Evolutionary conservation across 2,329 filamentous ascomycete genomes (phyloP), one percentile per base, ranked within the genome.

Genomic region (Ceratocystis cacaofunesta): DNA sequence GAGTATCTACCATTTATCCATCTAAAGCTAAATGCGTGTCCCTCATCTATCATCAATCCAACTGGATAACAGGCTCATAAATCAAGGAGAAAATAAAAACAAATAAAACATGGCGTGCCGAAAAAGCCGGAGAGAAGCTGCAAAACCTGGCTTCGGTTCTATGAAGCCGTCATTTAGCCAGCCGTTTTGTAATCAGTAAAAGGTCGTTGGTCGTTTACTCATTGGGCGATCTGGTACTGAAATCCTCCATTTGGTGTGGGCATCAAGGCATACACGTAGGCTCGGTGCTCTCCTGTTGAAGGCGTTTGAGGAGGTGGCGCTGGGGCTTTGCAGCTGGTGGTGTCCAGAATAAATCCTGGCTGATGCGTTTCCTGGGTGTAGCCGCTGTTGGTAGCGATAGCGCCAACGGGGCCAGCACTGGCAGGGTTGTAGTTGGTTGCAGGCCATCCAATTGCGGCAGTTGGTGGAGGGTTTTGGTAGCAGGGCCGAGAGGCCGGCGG

Each of bases 191-290:
- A 63, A 7, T 0, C 10, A 22, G 32, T 32, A 22, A 63, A 55
- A 55, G 17, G 15, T 2, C 8, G 28, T 28, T 28, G 28, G 5
- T 28, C 28, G 28, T 5, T 5, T 5, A 5, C 41, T 66, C 17
- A 66, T 32, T 66, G 58, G 6, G 30, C 46, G 8, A 57, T 60
- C 19, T 62, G 63, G 46, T 66, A 66, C 46, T 57, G 58, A 28
- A 62, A 19, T n/a, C 60, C 60, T 1, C 64, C 64, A 41, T 66
- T 57, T 22, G 57, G 22, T 15, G 44, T 66, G 7, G 58, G 58
- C 58, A 66, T 25, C 19, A 66, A 19, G 17, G 60, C 22, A 41
- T 66, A 66, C 7, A 66, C 64, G 25, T 30, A 62, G 10, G 64
- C 60, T 2, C 64, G 60, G 15, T 66, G 64, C 7, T 25, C 41